phyloP scores from a whole-genome alignment of 2,329 filamentous ascomycete species.

The Xylariomycetidae sp. region DNA sequence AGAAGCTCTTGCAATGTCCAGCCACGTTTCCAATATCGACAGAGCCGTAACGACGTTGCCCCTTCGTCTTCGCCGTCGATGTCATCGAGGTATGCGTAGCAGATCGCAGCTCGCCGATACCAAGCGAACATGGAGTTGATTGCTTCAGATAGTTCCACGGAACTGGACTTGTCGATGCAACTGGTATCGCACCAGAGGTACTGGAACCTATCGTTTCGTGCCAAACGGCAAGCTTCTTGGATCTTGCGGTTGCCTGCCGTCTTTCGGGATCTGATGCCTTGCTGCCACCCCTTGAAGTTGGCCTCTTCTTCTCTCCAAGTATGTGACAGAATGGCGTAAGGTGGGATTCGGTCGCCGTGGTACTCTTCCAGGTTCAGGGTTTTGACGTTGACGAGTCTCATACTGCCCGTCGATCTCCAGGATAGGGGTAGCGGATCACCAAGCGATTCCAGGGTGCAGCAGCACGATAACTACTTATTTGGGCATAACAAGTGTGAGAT shows the following conservation, averaged over 20 bases:
- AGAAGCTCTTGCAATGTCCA: constrained; percentile 12
- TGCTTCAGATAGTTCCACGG: too few species aligned
- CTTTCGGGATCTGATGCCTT: background rate
- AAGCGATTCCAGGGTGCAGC: too few species aligned
- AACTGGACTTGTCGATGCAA: constrained; percentile 13
- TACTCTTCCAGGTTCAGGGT: constrained; percentile 2
- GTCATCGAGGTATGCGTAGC: constrained; percentile 12
- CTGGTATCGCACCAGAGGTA: constrained; percentile 14
- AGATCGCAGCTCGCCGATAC: constrained; percentile 8
- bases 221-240: background rate
- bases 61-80: background rate
- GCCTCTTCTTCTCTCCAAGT: constrained; percentile 2
- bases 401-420: too few species aligned
- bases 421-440: too few species aligned
- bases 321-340: constrained; percentile 5
- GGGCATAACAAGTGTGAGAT: too few species aligned
- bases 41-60: background rate
- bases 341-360: background rate
- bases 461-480: too few species aligned
- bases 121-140: constrained; percentile 9
- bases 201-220: background rate
- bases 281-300: constrained; percentile 1
- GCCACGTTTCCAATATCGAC: constrained; percentile 4
- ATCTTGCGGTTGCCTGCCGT: constrained; percentile 1
- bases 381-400: constrained; percentile 2